Evolutionary conservation across 768 basidiomycete genomes (phyloP).

Genomic region (Russula sp.): DNA sequence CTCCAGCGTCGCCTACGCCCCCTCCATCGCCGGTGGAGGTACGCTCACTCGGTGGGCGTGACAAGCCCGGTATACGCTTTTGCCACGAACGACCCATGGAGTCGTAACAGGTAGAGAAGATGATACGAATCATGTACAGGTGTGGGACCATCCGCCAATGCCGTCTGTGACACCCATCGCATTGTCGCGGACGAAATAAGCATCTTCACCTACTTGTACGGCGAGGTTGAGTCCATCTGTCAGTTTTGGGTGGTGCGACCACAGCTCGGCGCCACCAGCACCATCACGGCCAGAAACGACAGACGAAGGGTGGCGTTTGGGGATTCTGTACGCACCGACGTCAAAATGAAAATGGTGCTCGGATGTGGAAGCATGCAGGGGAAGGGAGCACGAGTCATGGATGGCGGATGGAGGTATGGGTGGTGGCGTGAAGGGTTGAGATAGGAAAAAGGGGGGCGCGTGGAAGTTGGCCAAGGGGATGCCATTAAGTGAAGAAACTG

Average conservation of each 20-base stretch:
- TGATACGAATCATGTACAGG: conserved; percentile 29
- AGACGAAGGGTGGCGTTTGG: conserved; percentile 41
- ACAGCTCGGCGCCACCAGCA: conserved; percentile 14
- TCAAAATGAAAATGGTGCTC: conserved; percentile 50
- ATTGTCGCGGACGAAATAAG: conserved; percentile 76
- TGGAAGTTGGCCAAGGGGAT: conserved; percentile 37
- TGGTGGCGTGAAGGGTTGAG: conserved; percentile 26
- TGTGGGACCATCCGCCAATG: conserved; percentile 81
- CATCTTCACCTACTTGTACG: conserved; percentile 87
- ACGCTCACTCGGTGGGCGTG: too few species aligned
- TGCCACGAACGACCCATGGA: too few species aligned
- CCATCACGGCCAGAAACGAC: conserved; percentile 28
- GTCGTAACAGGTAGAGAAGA: background rate
- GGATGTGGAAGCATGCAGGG: conserved; percentile 28
- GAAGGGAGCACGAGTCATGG: conserved; percentile 20
- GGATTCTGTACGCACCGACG: conserved; percentile 80
- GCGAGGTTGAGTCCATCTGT: conserved; percentile 42
- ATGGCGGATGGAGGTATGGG: conserved; percentile 19
- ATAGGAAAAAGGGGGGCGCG: conserved; percentile 32
- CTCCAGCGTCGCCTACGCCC: too few species aligned
- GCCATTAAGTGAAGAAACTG: conserved; percentile 29
- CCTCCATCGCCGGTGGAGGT: too few species aligned
- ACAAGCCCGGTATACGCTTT: too few species aligned
- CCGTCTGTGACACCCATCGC: conserved; percentile 95
- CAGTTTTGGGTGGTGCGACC: conserved; percentile 22